Evolutionary conservation across 768 basidiomycete species (phyloP), one percentile per base, ranked within the genome.

Genomic region (Postia placenta): DNA sequence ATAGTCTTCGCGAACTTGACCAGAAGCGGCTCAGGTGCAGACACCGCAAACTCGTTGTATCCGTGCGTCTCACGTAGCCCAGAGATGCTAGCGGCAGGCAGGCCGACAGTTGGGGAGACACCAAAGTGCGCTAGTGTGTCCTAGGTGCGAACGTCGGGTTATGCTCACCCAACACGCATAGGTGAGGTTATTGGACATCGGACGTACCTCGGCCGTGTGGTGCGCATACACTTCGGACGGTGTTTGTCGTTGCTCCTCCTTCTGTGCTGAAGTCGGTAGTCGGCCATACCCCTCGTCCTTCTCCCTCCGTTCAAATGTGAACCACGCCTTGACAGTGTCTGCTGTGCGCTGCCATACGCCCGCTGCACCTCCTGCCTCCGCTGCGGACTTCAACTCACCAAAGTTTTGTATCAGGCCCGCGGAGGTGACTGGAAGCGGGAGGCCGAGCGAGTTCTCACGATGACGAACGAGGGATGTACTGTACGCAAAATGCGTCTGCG

Each of bases 1-100:
- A 98, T 92, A 28, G 88, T 94, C 66, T 94, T 93, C 12, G 85
- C 83, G 63, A 97, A 97, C 68, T 96, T 96, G 62, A 93, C 67
- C 35, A 85, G 68, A 7, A 85, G 66, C 0, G 90, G 85, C 60
- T 96, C 92, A 2, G 91, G 83, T 0, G 86, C 71, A 0, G 79
- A 76, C 11, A 97, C 89, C 1, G 88, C 80, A 64, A 97, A 97
- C 67, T 98, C 94, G 69, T 98, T 98, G 64, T 91, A 94, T 2
- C 92, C 92, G 56, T 92, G 80, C 2, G 69, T 71, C 23, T 75
- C 75, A 27, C 83, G 80, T 20, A 94, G 72, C 22, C 72, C 67
- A 2, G 81, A 71, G 30, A 95, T 76, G 45, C 81, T 75, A 15
- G 79, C 67, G 24, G 75, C 70, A 0, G 85, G 64, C 4, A 96